Evolutionary conservation across 495 filamentous ascomycete species (phyloP), one percentile per base, ranked within the genome.

Genomic region (Xylaria telfairii): DNA sequence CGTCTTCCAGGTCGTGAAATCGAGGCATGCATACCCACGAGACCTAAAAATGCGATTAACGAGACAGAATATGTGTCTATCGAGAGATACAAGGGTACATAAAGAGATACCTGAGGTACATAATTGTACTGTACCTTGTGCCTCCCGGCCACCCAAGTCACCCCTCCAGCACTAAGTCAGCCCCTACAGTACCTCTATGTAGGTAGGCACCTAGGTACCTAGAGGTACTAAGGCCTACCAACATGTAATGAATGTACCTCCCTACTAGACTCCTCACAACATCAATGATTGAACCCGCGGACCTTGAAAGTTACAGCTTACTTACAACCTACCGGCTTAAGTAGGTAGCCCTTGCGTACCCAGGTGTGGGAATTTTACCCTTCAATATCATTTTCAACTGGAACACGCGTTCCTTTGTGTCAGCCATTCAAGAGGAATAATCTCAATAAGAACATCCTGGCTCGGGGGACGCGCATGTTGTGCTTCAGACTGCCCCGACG

Each of bases 331-430:
- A 32, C 53, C n/a, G n/a, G n/a, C n/a, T n/a, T n/a, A 56, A 56
- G 26, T 5, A 17, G 26, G 26, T 30, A 56, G 30, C 54, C 54
- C 44, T 56, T 42, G 62, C 42, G 62, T 67, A 54, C 49, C 65
- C 41, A 30, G 65, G 65, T 67, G 47, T 41, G 65, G 49, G 49
- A 41, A 41, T 56, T 57, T 56, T 34, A 51, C 65, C 65, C 65
- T 67, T 44, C 65, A 67, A 67, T 67, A 67, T 67, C 21, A 28
- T 26, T 26, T 28, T 10, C 49, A 57, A 24, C 65, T 30, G 15
- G 34, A 42, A 42, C 47, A 57, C 65, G 49, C 47, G 37, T 56
- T 67, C 49, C 62, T 51, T 19, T 37, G 65, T 67, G 42, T 67
- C 65, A 67, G 49, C 65, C 53, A 57, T 56, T 30, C 49, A 1